Conservation (phyloP, 495 filamentous ascomycete species). For the Cudoniella acicularis region DNA sequence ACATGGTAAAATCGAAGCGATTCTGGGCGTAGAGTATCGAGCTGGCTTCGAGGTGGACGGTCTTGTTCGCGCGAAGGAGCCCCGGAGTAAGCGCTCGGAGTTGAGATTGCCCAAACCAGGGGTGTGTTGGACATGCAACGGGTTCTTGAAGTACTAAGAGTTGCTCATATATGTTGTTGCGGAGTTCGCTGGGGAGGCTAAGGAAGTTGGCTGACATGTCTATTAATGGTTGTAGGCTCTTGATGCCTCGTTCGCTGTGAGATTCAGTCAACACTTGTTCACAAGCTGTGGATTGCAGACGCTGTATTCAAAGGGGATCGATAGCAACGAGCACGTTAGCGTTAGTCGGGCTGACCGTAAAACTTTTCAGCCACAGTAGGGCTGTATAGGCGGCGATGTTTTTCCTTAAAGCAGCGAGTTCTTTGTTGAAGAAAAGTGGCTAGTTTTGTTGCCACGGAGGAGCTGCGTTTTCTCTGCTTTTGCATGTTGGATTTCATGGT, state of each 20-base stretch:
- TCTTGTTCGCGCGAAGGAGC: slow-evolving; percentile 15
- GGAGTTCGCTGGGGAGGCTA: slow-evolving; percentile 17
- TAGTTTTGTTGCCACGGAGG: too few relatives aligned
- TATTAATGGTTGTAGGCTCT: slow-evolving; percentile 13
- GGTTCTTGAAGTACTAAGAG: slow-evolving; percentile 13
- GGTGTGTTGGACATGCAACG: too few relatives aligned
- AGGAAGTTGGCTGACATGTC: slow-evolving; percentile 19
- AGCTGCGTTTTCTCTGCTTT: too few relatives aligned
- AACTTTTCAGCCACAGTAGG: too few relatives aligned
- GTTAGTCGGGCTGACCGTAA: too few relatives aligned
- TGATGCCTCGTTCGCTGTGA: slow-evolving; percentile 15
- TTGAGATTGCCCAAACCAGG: not conserved
- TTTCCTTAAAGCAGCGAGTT: too few relatives aligned
- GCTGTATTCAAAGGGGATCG: too few relatives aligned
- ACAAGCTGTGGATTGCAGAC: too few relatives aligned
- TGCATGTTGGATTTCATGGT: too few relatives aligned
- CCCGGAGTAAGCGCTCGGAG: slow-evolving; percentile 4
- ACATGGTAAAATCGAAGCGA: slow-evolving; percentile 14
- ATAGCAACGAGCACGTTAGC: too few relatives aligned
- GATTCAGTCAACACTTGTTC: slow-evolving; percentile 6
- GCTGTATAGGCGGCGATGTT: too few relatives aligned
- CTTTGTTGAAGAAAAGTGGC: too few relatives aligned
- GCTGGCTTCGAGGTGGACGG: slow-evolving; percentile 15
- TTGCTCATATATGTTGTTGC: slow-evolving; percentile 18
- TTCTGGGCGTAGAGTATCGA: slow-evolving; percentile 15